These are phyloP conservation scores for Cenchrus purpureus DNA, from an alignment of 176 grass and related monocot genomes.

Conservation along the genomic window DNA sequence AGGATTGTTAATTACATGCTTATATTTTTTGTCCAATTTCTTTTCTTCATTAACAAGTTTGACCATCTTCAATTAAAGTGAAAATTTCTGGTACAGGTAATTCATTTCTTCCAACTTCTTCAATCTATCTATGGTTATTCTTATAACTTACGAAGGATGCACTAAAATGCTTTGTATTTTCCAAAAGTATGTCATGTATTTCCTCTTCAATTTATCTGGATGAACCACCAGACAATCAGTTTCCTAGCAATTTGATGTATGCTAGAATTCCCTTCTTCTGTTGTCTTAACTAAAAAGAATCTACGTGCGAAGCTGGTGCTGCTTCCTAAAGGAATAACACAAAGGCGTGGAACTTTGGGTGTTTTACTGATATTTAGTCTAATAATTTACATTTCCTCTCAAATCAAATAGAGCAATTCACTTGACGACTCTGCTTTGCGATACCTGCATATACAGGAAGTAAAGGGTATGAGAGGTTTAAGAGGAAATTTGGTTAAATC, in stretches of 20 bases:
- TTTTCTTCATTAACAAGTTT: neutral
- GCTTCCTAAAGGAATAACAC: conserved; percentile 35
- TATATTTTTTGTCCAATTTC: neutral
- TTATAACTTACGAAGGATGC: conserved; percentile 15
- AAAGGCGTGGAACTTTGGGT: conserved; percentile 30
- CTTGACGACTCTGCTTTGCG: conserved; percentile 63
- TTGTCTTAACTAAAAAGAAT: conserved; percentile 22
- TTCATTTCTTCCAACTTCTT: neutral
- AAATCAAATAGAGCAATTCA: conserved; percentile 74
- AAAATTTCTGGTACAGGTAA: neutral
- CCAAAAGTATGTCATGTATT: conserved; percentile 2
- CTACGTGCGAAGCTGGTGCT: conserved; percentile 30
- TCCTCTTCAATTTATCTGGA: conserved; percentile 17
- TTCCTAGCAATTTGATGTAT: conserved; percentile 28
- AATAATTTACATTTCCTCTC: conserved; percentile 34
- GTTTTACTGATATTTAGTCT: conserved; percentile 37
- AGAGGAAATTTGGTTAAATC: conserved; percentile 14
- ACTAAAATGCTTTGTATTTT: conserved; percentile 30
- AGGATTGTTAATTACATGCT: neutral
- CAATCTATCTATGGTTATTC: neutral
- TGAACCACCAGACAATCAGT: neutral
- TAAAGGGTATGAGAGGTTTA: conserved; percentile 27
- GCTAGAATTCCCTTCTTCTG: conserved; percentile 32
- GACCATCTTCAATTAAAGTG: conserved; percentile 1
- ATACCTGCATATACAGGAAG: conserved; percentile 63